Evolutionary conservation across 2,329 filamentous ascomycete species (phyloP).

Genomic region (Pseudohalonectria lignicola): DNA sequence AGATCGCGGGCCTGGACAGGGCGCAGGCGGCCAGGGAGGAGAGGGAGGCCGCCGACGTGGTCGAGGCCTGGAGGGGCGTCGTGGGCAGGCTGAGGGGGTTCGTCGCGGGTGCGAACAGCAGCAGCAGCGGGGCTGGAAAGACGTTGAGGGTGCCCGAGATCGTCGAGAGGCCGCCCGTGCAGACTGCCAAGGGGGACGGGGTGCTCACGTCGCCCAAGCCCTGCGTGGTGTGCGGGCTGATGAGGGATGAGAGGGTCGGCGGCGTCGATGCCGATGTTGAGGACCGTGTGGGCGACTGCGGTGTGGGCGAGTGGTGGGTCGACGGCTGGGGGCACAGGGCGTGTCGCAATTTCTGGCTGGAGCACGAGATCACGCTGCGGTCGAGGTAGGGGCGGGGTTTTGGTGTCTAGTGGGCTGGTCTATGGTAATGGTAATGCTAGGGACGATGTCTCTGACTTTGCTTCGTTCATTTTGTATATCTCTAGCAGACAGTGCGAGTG

Average conservation of each 20-base stretch:
- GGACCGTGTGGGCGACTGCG: slow-evolving; percentile 94
- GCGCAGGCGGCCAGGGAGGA: slow-evolving; percentile 74
- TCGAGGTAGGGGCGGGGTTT: no score
- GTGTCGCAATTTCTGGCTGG: slow-evolving; percentile 78
- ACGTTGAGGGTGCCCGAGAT: slow-evolving; percentile 58
- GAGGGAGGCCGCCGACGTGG: slow-evolving; percentile 69
- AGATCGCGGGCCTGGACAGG: slow-evolving; percentile 76
- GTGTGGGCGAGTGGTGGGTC: slow-evolving; percentile 94
- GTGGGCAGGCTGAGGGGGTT: slow-evolving; percentile 65
- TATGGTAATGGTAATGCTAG: no score
- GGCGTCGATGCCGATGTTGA: slow-evolving; percentile 69
- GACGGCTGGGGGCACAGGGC: slow-evolving; percentile 76
- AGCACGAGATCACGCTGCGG: slow-evolving; percentile 59
- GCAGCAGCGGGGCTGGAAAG: no score
- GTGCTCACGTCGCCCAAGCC: slow-evolving; percentile 62
- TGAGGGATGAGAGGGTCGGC: slow-evolving; percentile 70
- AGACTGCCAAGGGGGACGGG: slow-evolving; percentile 58
- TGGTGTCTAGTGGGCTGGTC: no score
- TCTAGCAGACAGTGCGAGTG: no score
- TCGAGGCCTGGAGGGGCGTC: slow-evolving; percentile 63
- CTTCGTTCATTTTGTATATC: no score
- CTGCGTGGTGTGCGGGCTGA: slow-evolving; percentile 80
- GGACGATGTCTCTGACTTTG: no score
- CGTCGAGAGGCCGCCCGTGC: slow-evolving; percentile 55
- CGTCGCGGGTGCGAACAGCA: slow-evolving; percentile 53